These are phyloP conservation scores for Onygena corvina DNA, from an alignment of 2,329 filamentous ascomycete species.

Conservation along the genomic window DNA sequence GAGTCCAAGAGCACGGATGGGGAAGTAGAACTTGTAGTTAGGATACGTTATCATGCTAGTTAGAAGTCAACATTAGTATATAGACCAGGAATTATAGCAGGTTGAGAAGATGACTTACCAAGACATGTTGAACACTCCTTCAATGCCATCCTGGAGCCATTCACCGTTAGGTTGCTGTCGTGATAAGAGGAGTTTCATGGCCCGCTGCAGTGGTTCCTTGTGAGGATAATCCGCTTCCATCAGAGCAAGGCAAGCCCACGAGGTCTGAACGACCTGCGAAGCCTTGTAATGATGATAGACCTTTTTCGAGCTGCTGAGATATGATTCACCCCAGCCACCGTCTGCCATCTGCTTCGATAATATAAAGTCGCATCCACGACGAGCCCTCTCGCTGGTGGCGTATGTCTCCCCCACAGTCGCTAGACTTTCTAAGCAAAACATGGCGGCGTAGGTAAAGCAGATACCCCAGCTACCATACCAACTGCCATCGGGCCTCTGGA, in stretches of 20 bases:
- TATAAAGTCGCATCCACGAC: slow-evolving; percentile 72
- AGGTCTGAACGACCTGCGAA: slow-evolving; percentile 87
- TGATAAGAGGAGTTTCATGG: slow-evolving; percentile 67
- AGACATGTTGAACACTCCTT: slow-evolving; percentile 97
- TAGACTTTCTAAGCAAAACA: slow-evolving; percentile 90
- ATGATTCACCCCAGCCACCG: slow-evolving; percentile 94
- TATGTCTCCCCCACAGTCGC: slow-evolving; percentile 72
- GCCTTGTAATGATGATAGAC: slow-evolving; percentile 64
- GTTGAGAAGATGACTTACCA: slow-evolving; percentile 47
- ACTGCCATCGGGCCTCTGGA: slow-evolving; percentile 69
- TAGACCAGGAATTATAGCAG: slow-evolving; percentile 1
- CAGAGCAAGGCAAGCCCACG: slow-evolving; percentile 74
- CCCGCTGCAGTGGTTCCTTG: slow-evolving; percentile 56
- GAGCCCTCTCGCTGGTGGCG: slow-evolving; percentile 56
- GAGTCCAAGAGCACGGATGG: slow-evolving; percentile 86
- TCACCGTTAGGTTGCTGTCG: slow-evolving; percentile 81
- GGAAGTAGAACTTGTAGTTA: slow-evolving; percentile 96
- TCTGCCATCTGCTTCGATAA: slow-evolving; percentile 73
- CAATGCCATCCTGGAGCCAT: slow-evolving; percentile 90
- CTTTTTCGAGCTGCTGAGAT: slow-evolving; percentile 67
- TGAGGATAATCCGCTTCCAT: slow-evolving; percentile 76
- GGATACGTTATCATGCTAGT: slow-evolving; percentile 90
- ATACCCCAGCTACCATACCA: slow-evolving; percentile 99
- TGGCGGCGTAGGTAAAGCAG: slow-evolving; percentile 91
- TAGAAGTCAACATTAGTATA: slow-evolving; percentile 18